A percentile compares a stretch with the other conserved stretches of the same genome.
phyloP scores from a whole-genome alignment of 352 stramenopile species.

The Globisporangium sylvaticum region DNA sequence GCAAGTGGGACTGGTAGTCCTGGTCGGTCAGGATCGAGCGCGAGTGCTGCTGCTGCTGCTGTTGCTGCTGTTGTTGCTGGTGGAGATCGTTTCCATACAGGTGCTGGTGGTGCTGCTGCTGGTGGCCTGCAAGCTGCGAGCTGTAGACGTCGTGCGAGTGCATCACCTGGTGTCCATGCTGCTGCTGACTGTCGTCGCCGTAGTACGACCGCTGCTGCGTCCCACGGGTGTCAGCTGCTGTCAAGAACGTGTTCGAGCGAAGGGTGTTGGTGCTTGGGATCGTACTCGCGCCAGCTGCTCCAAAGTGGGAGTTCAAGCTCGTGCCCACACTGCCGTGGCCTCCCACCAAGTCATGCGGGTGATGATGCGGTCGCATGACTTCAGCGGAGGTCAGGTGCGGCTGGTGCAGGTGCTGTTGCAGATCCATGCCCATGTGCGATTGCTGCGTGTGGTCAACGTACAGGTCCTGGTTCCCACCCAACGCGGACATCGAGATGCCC shows the following conservation, averaged over 20 bases:
- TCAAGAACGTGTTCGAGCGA: constrained; percentile 14
- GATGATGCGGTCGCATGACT: constrained; percentile 41
- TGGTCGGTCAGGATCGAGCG: constrained; percentile 29
- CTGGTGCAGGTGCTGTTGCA: constrained; percentile 29
- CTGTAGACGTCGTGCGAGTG: constrained; percentile 49
- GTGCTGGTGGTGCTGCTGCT: constrained; percentile 39
- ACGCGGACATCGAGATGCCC: constrained; percentile 39
- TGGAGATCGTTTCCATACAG: constrained; percentile 20
- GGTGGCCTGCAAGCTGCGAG: constrained; percentile 38
- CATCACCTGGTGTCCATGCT: constrained; percentile 24
- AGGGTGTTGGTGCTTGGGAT: constrained; percentile 11
- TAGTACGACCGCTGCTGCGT: constrained; percentile 34
- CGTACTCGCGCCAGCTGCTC: neutral
- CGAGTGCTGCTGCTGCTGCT: constrained; percentile 33
- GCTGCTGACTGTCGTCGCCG: constrained; percentile 26
- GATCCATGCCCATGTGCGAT: constrained; percentile 50
- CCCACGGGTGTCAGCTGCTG: constrained; percentile 7
- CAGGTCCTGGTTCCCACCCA: constrained; percentile 39
- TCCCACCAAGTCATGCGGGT: constrained; percentile 13
- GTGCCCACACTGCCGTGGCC: constrained; percentile 7
- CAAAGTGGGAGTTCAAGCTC: constrained; percentile 15
- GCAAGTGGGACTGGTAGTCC: constrained; percentile 44
- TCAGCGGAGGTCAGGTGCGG: constrained; percentile 20
- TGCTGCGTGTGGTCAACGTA: constrained; percentile 40
- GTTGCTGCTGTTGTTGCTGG: constrained; percentile 27